Evolutionary conservation across 192 early-diverging fungal species (phyloP).

Genomic region (Linnemannia exigua): DNA sequence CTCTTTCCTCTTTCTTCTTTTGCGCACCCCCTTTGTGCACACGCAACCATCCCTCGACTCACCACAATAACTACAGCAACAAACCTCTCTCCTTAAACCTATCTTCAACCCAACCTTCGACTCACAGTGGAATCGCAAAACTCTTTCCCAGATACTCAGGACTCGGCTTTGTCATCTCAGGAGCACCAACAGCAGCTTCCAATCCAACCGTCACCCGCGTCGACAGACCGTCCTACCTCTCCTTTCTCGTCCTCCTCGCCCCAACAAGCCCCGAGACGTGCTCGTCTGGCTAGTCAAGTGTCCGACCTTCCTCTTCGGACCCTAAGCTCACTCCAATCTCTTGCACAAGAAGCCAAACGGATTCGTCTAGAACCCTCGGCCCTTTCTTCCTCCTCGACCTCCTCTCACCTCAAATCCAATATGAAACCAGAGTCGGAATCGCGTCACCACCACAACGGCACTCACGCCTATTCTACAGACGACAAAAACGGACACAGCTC

Average conservation of each 20-base stretch:
- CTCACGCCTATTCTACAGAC: constrained; percentile 1
- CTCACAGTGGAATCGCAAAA: constrained; percentile 48
- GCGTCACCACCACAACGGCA: constrained; percentile 21
- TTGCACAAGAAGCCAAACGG: constrained; percentile 15
- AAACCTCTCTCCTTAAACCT: not conserved
- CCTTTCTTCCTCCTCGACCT: not conserved
- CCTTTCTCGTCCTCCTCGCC: constrained; percentile 16
- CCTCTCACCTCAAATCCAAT: not conserved
- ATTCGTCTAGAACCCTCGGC: constrained; percentile 18
- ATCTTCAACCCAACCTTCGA: constrained; percentile 10
- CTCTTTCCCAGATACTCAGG: constrained; percentile 37
- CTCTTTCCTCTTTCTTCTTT: not conserved
- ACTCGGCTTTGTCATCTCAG: constrained; percentile 40
- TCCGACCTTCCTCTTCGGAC: constrained; percentile 7
- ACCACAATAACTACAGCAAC: not conserved
- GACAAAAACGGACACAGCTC: constrained; percentile 24
- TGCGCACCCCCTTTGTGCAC: not conserved
- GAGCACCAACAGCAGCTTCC: constrained; percentile 20
- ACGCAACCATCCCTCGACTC: not conserved
- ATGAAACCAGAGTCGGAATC: constrained; percentile 43
- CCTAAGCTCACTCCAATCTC: not conserved
- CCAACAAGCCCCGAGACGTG: constrained; percentile 5
- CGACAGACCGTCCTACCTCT: constrained; percentile 21
- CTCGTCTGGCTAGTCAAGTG: constrained; percentile 40
- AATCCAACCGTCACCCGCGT: not conserved